These are phyloP conservation scores for Colletotrichum lupini DNA, from an alignment of 2,329 filamentous ascomycete species.

Conservation along the genomic window DNA sequence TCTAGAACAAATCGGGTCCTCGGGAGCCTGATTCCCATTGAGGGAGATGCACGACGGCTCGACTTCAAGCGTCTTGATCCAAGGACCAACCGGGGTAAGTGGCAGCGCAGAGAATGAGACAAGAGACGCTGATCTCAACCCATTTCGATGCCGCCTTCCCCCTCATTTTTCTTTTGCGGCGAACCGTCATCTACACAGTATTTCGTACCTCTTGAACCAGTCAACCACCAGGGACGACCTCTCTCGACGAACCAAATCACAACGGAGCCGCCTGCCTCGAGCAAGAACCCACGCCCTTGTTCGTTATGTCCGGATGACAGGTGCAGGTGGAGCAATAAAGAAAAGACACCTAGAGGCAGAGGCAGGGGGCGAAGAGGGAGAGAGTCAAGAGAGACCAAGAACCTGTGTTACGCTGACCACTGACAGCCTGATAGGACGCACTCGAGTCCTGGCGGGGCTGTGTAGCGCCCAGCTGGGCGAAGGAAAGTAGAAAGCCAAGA, in stretches of 20 bases:
- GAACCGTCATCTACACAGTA: neutral
- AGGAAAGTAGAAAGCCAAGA: neutral
- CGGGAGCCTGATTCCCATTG: neutral
- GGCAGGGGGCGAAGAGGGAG: neutral
- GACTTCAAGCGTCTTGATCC: neutral
- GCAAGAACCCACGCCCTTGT: neutral
- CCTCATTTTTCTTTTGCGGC: neutral
- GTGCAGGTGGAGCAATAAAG: neutral
- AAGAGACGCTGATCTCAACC: neutral
- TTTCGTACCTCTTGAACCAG: neutral
- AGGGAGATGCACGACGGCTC: neutral
- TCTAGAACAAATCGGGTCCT: slow-evolving; percentile 2
- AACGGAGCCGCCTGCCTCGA: neutral
- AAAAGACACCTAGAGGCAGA: neutral
- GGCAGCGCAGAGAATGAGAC: slow-evolving; percentile 3
- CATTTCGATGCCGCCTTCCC: neutral
- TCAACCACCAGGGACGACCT: neutral
- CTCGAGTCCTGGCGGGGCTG: neutral
- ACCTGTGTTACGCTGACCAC: too few relatives aligned
- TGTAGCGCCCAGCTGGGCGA: neutral
- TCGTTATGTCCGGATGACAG: slow-evolving; percentile 24
- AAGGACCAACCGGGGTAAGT: slow-evolving; percentile 19
- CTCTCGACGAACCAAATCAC: slow-evolving; percentile 16
- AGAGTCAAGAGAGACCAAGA: neutral
- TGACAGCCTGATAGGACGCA: neutral